Evolutionary conservation across 371 early-diverging fungal genomes (phyloP).

Genomic region (Rhizomucor miehei): DNA sequence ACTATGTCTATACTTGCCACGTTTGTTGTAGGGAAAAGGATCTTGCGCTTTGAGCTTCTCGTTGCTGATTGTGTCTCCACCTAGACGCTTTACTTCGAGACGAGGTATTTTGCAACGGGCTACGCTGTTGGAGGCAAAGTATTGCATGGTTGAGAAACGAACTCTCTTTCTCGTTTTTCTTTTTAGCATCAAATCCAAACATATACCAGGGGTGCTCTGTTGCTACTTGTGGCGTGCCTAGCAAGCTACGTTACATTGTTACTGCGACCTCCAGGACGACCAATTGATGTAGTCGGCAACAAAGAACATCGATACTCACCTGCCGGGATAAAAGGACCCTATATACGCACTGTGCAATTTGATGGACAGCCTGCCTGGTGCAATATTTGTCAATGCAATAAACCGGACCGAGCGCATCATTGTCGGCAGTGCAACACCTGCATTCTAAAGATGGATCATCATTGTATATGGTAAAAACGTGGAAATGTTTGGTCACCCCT

Average conservation of each 20-base stretch:
- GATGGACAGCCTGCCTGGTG: slow-evolving; percentile 2
- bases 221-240: background rate
- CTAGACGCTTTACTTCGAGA: too few species aligned
- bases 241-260: background rate
- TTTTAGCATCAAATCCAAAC: background rate
- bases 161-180: too few species aligned
- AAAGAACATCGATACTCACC: background rate
- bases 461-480: background rate
- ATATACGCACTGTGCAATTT: background rate
- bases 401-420: slow-evolving; percentile 4
- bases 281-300: background rate
- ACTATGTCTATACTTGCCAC: background rate
- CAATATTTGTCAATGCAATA: background rate
- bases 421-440: slow-evolving; percentile 8
- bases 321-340: too few species aligned
- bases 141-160: too few species aligned
- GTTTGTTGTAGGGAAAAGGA: background rate
- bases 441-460: slow-evolving; percentile 7
- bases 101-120: too few species aligned
- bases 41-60: too few species aligned
- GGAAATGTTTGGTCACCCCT: background rate
- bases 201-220: background rate
- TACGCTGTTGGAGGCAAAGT: too few species aligned
- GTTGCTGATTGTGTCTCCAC: too few species aligned
- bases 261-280: background rate